A percentile compares a stretch with the other conserved stretches of the same genome.
These are phyloP conservation scores for Graphilbum fragrans DNA, from an alignment of 2,329 filamentous ascomycete genomes.

Conservation along the genomic window DNA sequence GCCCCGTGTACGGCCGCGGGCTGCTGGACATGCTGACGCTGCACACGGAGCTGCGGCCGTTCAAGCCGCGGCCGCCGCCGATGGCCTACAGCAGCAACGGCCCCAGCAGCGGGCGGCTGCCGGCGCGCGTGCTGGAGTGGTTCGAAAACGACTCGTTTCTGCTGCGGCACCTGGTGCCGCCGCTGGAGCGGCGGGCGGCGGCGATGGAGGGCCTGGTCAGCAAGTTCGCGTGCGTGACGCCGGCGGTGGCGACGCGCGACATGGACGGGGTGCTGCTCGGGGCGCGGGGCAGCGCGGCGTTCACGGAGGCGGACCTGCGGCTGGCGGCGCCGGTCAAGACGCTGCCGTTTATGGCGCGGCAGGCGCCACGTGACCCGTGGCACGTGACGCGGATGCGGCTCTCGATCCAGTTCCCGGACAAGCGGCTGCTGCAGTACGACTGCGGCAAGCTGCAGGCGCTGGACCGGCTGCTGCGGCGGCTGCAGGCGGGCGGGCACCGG, in stretches of 20 bases:
- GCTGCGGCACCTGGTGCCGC: constrained; percentile 58
- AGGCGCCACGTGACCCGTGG: constrained; percentile 62
- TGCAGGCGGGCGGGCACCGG: constrained; percentile 83
- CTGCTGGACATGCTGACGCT: constrained; percentile 66
- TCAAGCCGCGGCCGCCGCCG: constrained; percentile 44
- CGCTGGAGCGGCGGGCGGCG: constrained; percentile 59
- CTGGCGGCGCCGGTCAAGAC: constrained; percentile 43
- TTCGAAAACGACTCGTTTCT: constrained; percentile 56
- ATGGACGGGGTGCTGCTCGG: constrained; percentile 58
- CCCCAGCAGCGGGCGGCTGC: constrained; percentile 27
- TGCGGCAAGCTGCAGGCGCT: constrained; percentile 92
- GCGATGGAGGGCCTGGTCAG: constrained; percentile 63
- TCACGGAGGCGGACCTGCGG: constrained; percentile 44
- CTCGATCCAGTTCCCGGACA: constrained; percentile 94
- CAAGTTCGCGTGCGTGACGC: constrained; percentile 87
- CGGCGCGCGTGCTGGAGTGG: constrained; percentile 58
- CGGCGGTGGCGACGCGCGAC: constrained; percentile 73
- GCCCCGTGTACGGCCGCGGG: constrained; percentile 69
- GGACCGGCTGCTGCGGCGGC: constrained; percentile 70
- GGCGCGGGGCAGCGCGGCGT: constrained; percentile 40
- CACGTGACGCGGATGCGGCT: constrained; percentile 87
- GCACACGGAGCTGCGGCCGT: constrained; percentile 44
- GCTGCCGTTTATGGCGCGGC: constrained; percentile 44
- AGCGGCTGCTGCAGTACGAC: constrained; percentile 90
- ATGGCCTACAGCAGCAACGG: not conserved